Percentiles rank a stretch among this genome's conserved stretches.
Evolutionary conservation across 352 stramenopile genomes (phyloP).

Genomic region (Globisporangium paddicum): DNA sequence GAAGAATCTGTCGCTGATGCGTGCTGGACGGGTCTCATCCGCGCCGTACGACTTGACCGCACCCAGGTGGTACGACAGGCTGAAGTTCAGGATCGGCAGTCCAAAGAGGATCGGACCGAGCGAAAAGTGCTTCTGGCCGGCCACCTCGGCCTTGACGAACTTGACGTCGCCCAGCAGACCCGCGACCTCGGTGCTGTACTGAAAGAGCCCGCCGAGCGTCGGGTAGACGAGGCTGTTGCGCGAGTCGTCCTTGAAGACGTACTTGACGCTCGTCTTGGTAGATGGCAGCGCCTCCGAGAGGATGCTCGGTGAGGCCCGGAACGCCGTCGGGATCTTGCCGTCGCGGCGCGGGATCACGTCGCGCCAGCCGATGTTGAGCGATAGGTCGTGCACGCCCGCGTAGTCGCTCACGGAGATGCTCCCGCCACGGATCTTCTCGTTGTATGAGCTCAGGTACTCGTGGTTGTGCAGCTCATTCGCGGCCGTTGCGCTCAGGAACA

Average conservation of each 20-base stretch:
- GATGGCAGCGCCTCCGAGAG: constrained; percentile 87
- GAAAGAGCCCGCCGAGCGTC: constrained; percentile 85
- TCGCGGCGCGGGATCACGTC: constrained; percentile 85
- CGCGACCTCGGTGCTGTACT: constrained; percentile 86
- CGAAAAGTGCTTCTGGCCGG: constrained; percentile 78
- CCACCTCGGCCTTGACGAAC: constrained; percentile 86
- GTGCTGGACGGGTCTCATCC: constrained; percentile 69
- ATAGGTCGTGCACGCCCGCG: constrained; percentile 79
- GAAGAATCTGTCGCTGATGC: constrained; percentile 91
- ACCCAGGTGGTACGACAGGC: constrained; percentile 69
- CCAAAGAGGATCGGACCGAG: constrained; percentile 62
- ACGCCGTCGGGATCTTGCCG: constrained; percentile 82
- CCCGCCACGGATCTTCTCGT: constrained; percentile 79
- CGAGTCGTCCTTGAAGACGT: constrained; percentile 89
- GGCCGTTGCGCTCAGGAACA: constrained; percentile 71
- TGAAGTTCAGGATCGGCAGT: constrained; percentile 78
- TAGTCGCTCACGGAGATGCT: constrained; percentile 87
- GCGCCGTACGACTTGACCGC: constrained; percentile 77
- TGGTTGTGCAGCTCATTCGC: constrained; percentile 86
- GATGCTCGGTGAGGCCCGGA: constrained; percentile 87
- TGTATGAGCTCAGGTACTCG: constrained; percentile 87
- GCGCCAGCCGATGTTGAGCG: constrained; percentile 81
- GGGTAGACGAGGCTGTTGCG: constrained; percentile 87
- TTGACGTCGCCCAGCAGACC: constrained; percentile 83
- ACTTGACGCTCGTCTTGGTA: constrained; percentile 91